Base-by-base conservation (phyloP, 1,139 yeast species). In the Sugiyamaella grinbergsii region DNA sequence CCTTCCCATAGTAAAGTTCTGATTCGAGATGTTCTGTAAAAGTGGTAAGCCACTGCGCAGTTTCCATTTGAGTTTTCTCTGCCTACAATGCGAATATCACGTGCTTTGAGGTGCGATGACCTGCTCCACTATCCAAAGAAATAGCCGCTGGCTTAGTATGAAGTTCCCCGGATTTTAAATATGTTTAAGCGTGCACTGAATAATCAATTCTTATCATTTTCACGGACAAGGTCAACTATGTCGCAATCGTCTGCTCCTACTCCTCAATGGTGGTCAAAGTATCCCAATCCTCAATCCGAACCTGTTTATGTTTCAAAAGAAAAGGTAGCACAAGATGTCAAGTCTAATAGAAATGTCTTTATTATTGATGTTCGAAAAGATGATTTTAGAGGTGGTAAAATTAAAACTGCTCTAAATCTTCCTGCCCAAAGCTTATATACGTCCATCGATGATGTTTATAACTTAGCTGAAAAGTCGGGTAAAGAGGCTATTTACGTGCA, bases 401-500 rank as follows among this genome's bases (percentile, higher is more conserved):
- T 61, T 45, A 54, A 60, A 33, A 60, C 60, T 0, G 61, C 65
- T 2, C 47, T 61, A 32, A 58, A 61, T 47, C 42, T 61, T 7
- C 65, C 65, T 18, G 63, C 64, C 15, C 63, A 60, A 49, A 55
- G 60, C 26, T 50, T 61, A 16, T 54, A 57, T 37, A 46, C 54
- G 32, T 54, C 61, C 5, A 44, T 55, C n/a, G 55, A 51, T 0
- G 56, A 51, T 23, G 38, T 61, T 7, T 60, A 61, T 43, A 54
- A 57, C 2, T 42, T 60, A 29, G 58, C 57, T 24, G 59, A 57
- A 19, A 49, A 46, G 10, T 49, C 62, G 1, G 61, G 62, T 3
- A 61, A 56, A 42, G 53, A 56, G 39, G 51, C 53, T 22, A 53
- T 60, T 18, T 53, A 57, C 36, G 45, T 59, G 22, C 59, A 60